Evolutionary conservation across 768 basidiomycete genomes (phyloP).

Genomic region (Podaxis sp.): DNA sequence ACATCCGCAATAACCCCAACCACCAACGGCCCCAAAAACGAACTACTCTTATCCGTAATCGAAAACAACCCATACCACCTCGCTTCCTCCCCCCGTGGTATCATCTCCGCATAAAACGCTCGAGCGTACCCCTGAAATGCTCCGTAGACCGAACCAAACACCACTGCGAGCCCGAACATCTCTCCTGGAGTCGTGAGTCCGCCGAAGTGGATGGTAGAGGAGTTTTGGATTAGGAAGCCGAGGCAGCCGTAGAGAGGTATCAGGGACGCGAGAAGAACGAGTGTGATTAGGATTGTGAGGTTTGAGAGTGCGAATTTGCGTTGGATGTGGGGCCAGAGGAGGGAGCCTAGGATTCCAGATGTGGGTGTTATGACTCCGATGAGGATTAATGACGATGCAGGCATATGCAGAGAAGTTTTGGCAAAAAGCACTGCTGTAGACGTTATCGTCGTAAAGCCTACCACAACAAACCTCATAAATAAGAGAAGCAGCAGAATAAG

Average conservation of each 20-base stretch:
- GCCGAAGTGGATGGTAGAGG: slow-evolving; percentile 49
- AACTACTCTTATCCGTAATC: slow-evolving; percentile 85
- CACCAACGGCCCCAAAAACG: slow-evolving; percentile 87
- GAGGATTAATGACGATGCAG: slow-evolving; percentile 71
- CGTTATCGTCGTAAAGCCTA: slow-evolving; percentile 90
- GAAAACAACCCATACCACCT: slow-evolving; percentile 88
- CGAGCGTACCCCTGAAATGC: slow-evolving; percentile 91
- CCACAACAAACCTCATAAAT: background rate
- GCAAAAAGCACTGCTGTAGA: slow-evolving; percentile 91
- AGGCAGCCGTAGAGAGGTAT: slow-evolving; percentile 84
- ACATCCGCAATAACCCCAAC: slow-evolving; percentile 86
- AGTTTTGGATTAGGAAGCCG: slow-evolving; percentile 65
- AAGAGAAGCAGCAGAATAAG: background rate
- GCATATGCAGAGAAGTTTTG: slow-evolving; percentile 85
- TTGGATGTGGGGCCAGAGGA: slow-evolving; percentile 80
- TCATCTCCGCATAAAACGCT: slow-evolving; percentile 82
- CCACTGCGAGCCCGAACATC: slow-evolving; percentile 81
- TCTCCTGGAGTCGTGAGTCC: slow-evolving; percentile 79
- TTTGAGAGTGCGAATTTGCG: slow-evolving; percentile 64
- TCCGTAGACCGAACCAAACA: slow-evolving; percentile 87
- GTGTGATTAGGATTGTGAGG: slow-evolving; percentile 58
- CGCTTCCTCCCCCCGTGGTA: slow-evolving; percentile 88
- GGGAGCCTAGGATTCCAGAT: slow-evolving; percentile 80
- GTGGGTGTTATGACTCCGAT: slow-evolving; percentile 78
- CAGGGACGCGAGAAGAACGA: slow-evolving; percentile 64